phyloP scores from a whole-genome alignment of 805 yeast genomes.

The Zygoascus ofunaensis region DNA sequence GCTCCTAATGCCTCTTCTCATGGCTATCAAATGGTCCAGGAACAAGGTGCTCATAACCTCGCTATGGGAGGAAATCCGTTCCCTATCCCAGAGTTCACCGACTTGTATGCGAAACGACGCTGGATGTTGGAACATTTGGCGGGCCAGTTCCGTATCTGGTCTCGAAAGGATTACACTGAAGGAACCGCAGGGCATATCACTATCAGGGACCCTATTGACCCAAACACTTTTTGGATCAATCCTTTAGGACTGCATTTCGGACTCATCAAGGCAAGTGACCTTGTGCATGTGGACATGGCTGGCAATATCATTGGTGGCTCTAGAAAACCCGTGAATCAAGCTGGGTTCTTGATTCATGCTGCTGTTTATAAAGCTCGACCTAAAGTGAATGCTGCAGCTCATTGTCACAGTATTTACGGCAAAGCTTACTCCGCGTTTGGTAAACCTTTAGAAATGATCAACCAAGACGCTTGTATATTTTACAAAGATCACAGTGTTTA shows the following conservation, averaged over 20 bases:
- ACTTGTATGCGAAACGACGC: constrained; percentile 39
- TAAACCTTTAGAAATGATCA: constrained; percentile 63
- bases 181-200: constrained; percentile 85
- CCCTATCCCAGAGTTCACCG: constrained; percentile 43
- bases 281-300: constrained; percentile 53
- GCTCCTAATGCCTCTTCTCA: constrained; percentile 2
- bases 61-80: constrained; percentile 46
- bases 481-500: constrained; percentile 61
- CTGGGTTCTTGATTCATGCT: constrained; percentile 64
- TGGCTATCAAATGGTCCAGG: constrained; percentile 6
- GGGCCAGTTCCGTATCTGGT: constrained; percentile 74
- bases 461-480: constrained; percentile 66
- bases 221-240: constrained; percentile 81
- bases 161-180: constrained; percentile 65
- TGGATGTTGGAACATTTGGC: constrained; percentile 69
- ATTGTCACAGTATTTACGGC: constrained; percentile 57
- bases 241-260: constrained; percentile 76
- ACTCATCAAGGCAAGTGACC: constrained; percentile 47
- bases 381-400: constrained; percentile 64
- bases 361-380: constrained; percentile 61
- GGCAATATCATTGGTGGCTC: constrained; percentile 58
- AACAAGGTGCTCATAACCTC: constrained; percentile 48
- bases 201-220: constrained; percentile 72
- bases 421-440: constrained; percentile 60
- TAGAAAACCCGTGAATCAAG: constrained; percentile 48